These are phyloP conservation scores for Ceratocystis albifundus DNA, from an alignment of 2,329 filamentous ascomycete genomes.

Conservation along the genomic window DNA sequence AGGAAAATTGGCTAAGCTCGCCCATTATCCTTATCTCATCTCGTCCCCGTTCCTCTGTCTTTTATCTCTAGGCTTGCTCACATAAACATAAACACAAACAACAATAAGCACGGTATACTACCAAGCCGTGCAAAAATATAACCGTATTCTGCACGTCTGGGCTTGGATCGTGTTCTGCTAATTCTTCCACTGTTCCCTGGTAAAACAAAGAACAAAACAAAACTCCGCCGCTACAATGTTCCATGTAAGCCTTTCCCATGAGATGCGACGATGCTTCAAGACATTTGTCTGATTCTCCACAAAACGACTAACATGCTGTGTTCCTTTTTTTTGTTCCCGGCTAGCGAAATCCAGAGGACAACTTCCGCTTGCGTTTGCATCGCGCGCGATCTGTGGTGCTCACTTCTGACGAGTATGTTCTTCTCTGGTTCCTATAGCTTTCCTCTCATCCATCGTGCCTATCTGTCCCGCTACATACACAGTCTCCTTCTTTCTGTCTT, in stretches of 20 bases:
- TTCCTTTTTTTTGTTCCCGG: not conserved
- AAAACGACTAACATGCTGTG: not conserved
- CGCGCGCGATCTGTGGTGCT: conserved; percentile 73
- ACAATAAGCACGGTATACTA: too few species aligned
- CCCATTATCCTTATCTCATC: too few species aligned
- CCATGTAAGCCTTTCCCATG: conserved; percentile 12
- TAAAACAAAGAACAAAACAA: not conserved
- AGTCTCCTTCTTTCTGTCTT: not conserved
- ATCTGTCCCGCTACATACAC: not conserved
- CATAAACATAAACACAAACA: too few species aligned
- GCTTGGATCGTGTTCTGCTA: not conserved
- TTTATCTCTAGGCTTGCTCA: too few species aligned
- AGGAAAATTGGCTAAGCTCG: too few species aligned
- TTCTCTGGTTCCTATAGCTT: not conserved
- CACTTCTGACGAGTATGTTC: conserved; percentile 58
- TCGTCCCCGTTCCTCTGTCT: too few species aligned
- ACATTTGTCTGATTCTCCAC: not conserved
- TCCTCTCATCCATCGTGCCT: not conserved
- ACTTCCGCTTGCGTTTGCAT: conserved; percentile 69
- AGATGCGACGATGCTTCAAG: conserved; percentile 24
- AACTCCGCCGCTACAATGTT: conserved; percentile 14
- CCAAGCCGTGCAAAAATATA: too few species aligned
- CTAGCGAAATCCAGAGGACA: conserved; percentile 56
- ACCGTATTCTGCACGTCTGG: not conserved
- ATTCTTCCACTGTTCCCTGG: not conserved